Evolutionary conservation across 2,329 filamentous ascomycete genomes (phyloP).

Genomic region (Fusarium sp.): DNA sequence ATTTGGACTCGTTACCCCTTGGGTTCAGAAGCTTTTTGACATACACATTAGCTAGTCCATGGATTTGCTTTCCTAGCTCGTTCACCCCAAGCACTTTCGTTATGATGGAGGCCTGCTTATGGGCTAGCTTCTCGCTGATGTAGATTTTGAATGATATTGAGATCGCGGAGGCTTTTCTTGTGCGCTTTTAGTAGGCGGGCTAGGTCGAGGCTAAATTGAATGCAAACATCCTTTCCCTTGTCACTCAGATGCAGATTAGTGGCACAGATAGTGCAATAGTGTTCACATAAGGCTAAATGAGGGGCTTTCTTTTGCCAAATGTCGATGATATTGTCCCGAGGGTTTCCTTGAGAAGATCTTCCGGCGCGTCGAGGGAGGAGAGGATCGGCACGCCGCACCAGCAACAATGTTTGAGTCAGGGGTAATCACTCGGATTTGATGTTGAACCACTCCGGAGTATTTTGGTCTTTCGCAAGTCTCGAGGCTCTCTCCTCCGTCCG

Average conservation of each 20-base stretch:
- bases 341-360: no score
- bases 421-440: background rate
- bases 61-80: background rate
- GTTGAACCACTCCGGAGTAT: accelerated
- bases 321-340: accelerated
- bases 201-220: accelerated
- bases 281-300: background rate
- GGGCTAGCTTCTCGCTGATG: no score
- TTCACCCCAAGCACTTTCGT: background rate
- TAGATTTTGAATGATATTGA: accelerated
- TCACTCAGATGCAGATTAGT: background rate
- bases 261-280: background rate
- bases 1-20: accelerated
- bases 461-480: accelerated
- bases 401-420: background rate
- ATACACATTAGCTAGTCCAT: accelerated
- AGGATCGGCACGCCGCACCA: background rate
- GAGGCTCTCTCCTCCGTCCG: accelerated
- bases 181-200: no score
- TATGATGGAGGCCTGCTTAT: background rate
- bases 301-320: background rate
- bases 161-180: accelerated
- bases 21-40: background rate
- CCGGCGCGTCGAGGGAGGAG: background rate
- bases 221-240: accelerated